These are phyloP conservation scores for Penstemon barbatus DNA, from an alignment of 257 asterid species.

Conservation along the genomic window DNA sequence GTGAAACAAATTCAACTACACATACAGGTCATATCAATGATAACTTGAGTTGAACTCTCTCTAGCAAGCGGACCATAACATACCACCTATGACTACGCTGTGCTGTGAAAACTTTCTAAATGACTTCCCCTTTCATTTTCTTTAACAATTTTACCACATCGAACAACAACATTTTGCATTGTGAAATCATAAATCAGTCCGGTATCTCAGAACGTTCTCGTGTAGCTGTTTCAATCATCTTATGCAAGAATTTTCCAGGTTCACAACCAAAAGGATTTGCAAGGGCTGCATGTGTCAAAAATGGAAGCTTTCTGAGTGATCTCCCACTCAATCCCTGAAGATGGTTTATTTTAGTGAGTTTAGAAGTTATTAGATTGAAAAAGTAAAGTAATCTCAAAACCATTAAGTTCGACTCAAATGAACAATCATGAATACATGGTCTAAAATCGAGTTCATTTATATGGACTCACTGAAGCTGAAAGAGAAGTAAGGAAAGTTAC, in stretches of 20 bases:
- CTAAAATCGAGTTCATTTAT: not conserved
- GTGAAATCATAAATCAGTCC: conserved; percentile 40
- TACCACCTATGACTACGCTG: not conserved
- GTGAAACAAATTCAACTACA: conserved; percentile 16
- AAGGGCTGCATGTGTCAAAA: conserved; percentile 85
- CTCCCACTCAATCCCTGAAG: conserved; percentile 94
- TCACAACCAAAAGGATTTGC: conserved; percentile 60
- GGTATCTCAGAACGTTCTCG: conserved; percentile 68
- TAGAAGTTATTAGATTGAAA: not conserved
- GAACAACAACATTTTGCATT: conserved; percentile 13
- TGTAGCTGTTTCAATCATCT: conserved; percentile 68
- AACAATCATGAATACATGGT: not conserved
- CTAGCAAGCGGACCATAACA: not conserved
- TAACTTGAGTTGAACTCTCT: conserved; percentile 21
- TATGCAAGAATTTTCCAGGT: conserved; percentile 58
- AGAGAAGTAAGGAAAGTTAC: conserved; percentile 39
- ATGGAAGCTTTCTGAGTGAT: conserved; percentile 92
- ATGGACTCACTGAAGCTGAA: conserved; percentile 15
- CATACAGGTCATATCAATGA: conserved; percentile 11
- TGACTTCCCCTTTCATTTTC: not conserved
- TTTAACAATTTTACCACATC: not conserved
- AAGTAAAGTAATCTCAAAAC: not conserved
- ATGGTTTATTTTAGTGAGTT: conserved; percentile 5
- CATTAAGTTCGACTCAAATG: not conserved
- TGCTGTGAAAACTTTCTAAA: not conserved